Conservation (phyloP, 2,329 filamentous ascomycete genomes). For the Xylariaceae sp. region DNA sequence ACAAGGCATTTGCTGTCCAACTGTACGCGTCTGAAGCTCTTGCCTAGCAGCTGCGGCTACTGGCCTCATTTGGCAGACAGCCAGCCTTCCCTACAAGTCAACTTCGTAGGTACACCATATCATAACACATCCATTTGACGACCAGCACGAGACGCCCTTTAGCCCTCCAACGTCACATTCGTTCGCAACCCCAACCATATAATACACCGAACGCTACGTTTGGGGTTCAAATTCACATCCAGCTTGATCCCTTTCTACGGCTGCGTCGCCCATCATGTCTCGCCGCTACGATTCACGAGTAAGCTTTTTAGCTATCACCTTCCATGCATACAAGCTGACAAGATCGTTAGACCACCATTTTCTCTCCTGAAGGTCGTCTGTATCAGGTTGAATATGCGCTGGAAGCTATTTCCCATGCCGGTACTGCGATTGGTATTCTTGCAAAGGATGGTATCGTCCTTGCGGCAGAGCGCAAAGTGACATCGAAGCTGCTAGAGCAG, state of each 20-base stretch:
- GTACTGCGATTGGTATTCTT: conserved; percentile 94
- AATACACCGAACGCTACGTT: not conserved
- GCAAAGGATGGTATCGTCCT: conserved; percentile 98
- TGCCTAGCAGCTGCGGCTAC: conserved; percentile 39
- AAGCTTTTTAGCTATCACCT: conserved; percentile 50
- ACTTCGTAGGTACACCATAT: conserved; percentile 21
- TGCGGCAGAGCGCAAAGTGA: conserved; percentile 97
- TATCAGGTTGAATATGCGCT: conserved; percentile 99
- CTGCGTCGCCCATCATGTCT: conserved; percentile 70
- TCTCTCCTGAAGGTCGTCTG: conserved; percentile 96
- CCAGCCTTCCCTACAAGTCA: conserved; percentile 31
- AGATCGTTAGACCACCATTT: conserved; percentile 86
- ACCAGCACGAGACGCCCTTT: not conserved
- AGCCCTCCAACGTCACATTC: not conserved
- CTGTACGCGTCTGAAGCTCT: conserved; percentile 44
- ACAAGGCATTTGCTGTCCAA: not conserved
- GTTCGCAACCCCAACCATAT: not conserved
- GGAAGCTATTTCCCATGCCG: conserved; percentile 97
- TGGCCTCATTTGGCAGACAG: conserved; percentile 27
- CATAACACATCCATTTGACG: conserved; percentile 6
- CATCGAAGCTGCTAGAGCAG: conserved; percentile 98
- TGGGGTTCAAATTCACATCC: not conserved
- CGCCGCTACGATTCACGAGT: conserved; percentile 97
- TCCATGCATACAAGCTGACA: conserved; percentile 29
- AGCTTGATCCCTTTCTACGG: conserved; percentile 16